Evolutionary conservation across 1,284 basidiomycete genomes (phyloP).

Genomic region (Coniferiporia sulphurascens): DNA sequence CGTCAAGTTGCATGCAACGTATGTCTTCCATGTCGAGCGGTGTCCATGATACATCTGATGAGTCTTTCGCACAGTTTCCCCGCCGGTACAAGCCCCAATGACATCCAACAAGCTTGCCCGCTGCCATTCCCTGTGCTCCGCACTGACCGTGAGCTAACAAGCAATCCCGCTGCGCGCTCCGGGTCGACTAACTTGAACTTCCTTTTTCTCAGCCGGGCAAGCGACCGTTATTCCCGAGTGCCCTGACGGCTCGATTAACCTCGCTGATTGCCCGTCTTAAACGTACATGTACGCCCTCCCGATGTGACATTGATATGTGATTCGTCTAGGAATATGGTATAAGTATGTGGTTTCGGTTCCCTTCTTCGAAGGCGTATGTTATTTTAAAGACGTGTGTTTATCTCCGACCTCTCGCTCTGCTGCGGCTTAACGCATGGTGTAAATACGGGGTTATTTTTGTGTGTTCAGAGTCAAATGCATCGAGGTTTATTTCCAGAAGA

Average conservation of each 20-base stretch:
- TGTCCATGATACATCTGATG: background rate
- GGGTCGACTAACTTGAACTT: background rate
- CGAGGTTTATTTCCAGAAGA: too few relatives aligned
- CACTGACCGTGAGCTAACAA: slow-evolving; percentile 9
- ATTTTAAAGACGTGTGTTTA: too few relatives aligned
- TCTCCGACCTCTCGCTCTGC: too few relatives aligned
- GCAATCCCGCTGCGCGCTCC: background rate
- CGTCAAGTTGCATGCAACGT: slow-evolving; percentile 4
- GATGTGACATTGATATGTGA: background rate
- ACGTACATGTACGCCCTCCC: background rate
- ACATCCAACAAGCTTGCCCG: slow-evolving; percentile 14
- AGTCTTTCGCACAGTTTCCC: slow-evolving; percentile 11
- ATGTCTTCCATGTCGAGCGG: background rate
- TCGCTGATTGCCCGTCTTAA: slow-evolving; percentile 12
- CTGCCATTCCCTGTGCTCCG: slow-evolving; percentile 15
- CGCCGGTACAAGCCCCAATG: slow-evolving; percentile 7
- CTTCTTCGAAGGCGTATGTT: too few relatives aligned
- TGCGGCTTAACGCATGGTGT: too few relatives aligned
- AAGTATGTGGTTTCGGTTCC: background rate
- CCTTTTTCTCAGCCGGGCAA: slow-evolving; percentile 8
- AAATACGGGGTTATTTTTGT: too few relatives aligned
- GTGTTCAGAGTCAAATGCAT: too few relatives aligned
- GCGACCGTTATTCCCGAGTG: slow-evolving; percentile 13
- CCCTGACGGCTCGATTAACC: slow-evolving; percentile 10
- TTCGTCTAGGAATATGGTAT: background rate